Percentiles rank a stretch among this genome's conserved stretches.
Evolutionary conservation across 108 stramenopile genomes (phyloP).

Genomic region (Skeletonema costatum): DNA sequence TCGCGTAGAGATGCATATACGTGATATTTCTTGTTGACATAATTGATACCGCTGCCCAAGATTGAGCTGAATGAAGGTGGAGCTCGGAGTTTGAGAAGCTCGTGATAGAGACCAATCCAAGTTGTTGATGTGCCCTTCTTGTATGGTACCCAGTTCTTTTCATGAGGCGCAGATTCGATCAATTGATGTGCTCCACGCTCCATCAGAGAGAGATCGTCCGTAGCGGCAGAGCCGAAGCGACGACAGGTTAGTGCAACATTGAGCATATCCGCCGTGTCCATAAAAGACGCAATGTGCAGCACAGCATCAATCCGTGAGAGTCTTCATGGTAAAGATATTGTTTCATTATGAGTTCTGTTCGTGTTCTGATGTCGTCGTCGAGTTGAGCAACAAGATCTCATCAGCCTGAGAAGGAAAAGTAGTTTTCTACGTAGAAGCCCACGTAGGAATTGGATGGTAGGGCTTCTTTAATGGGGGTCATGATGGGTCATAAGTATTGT

Average conservation of each 20-base stretch:
- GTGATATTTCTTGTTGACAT: not conserved
- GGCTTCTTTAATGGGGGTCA: no score
- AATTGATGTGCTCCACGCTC: not conserved
- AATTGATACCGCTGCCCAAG: not conserved
- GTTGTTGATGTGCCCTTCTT: not conserved
- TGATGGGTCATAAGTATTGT: no score
- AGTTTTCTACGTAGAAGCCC: no score
- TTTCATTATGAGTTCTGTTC: no score
- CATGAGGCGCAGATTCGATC: constrained; percentile 1
- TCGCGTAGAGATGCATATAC: not conserved
- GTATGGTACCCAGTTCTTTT: not conserved
- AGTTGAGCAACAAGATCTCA: no score
- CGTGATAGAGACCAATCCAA: not conserved
- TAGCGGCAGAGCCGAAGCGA: constrained; percentile 1
- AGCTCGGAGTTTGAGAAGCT: not conserved
- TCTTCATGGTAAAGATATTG: not conserved
- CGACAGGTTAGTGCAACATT: constrained; percentile 3
- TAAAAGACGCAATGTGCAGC: not conserved
- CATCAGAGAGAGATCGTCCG: not conserved
- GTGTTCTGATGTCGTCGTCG: no score
- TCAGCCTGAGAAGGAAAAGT: no score
- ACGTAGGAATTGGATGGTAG: no score
- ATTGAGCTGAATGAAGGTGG: not conserved
- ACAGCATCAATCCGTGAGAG: not conserved
- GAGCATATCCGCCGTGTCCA: not conserved